A percentile compares a stretch with the other conserved stretches of the same genome.
These are phyloP conservation scores for Tuber magnatum DNA, from an alignment of 495 filamentous ascomycete genomes.

Conservation along the genomic window DNA sequence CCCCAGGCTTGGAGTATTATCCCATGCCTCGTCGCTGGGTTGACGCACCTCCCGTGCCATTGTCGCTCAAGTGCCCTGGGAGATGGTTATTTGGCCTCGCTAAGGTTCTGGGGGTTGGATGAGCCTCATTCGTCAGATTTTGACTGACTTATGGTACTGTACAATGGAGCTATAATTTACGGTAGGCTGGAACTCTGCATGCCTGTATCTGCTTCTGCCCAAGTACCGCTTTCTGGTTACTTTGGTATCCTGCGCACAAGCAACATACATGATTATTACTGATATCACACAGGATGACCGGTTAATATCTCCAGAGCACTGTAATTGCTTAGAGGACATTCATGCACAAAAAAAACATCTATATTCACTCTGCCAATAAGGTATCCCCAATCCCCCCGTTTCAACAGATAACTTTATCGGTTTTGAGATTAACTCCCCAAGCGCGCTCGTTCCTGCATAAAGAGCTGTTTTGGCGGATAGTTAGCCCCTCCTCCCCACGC, in stretches of 20 bases:
- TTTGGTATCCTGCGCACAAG: not conserved
- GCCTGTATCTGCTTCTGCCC: not conserved
- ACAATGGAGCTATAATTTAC: not conserved
- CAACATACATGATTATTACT: not conserved
- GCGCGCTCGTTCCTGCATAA: not conserved
- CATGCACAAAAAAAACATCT: not conserved
- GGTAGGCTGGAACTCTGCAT: not conserved
- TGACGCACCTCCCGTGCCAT: not conserved
- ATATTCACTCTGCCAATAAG: not conserved
- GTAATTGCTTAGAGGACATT: not conserved
- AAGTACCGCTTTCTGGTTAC: not conserved
- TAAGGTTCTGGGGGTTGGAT: not conserved
- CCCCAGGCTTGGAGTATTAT: not conserved
- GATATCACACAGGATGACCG: not conserved
- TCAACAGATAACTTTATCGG: not conserved
- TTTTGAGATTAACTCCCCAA: not conserved
- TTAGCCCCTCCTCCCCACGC: not conserved
- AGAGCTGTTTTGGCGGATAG: not conserved
- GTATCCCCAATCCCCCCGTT: not conserved
- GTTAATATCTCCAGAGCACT: not conserved
- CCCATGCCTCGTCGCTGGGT: not conserved
- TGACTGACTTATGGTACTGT: not conserved
- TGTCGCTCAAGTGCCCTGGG: not conserved
- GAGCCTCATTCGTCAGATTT: not conserved
- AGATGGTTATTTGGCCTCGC: not conserved